Conservation (phyloP, 176 grass and related monocot genomes). For the Alopecurus myosuroides region DNA sequence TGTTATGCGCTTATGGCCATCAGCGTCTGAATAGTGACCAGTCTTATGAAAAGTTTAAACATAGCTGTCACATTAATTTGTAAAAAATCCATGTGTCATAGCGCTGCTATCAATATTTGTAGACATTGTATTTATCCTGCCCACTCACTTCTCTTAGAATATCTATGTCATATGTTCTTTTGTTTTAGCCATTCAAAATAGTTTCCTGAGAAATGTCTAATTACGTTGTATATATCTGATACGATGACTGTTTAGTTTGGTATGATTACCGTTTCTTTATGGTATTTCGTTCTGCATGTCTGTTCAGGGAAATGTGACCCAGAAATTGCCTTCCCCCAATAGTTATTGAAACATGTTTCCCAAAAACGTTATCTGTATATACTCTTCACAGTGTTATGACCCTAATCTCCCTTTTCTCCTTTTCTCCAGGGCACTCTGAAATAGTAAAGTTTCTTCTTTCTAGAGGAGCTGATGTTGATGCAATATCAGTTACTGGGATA, state of each 20-base stretch:
- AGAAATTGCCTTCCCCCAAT: background rate
- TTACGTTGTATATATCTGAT: background rate
- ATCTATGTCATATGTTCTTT: background rate
- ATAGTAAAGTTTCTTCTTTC: slow-evolving; percentile 32
- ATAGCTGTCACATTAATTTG: background rate
- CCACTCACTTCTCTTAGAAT: background rate
- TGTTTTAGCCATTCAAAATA: background rate
- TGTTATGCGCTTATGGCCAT: background rate
- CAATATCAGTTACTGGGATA: background rate
- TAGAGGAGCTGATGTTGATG: slow-evolving; percentile 37
- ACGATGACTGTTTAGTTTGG: background rate
- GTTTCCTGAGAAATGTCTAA: background rate
- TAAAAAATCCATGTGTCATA: background rate
- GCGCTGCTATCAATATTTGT: background rate
- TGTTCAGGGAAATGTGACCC: background rate
- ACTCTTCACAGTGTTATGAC: background rate
- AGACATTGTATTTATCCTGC: background rate
- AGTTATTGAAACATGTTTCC: background rate
- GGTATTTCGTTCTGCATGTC: background rate
- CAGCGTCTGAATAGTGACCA: background rate
- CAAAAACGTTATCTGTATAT: background rate
- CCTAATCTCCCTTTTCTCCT: background rate
- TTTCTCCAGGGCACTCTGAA: slow-evolving; percentile 33
- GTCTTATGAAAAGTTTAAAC: background rate
- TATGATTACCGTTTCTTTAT: background rate